Percentiles rank a stretch among this genome's conserved stretches.
phyloP scores from a whole-genome alignment of 1,139 yeast genomes.

The Spathaspora jeffriesii region DNA sequence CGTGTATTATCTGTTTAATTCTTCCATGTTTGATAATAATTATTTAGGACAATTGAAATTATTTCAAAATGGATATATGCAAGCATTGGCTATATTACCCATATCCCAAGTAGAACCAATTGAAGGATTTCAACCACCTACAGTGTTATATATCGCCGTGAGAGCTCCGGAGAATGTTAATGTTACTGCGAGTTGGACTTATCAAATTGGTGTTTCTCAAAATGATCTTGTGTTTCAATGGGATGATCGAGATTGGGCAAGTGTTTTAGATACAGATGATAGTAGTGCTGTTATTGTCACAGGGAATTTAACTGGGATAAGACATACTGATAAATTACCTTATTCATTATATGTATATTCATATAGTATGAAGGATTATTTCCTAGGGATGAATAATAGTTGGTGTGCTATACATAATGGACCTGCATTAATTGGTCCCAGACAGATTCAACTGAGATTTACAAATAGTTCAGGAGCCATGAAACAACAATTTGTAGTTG shows the following conservation, averaged over 20 bases:
- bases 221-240: slow-evolving; percentile 67
- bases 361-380: slow-evolving; percentile 35
- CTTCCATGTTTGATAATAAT: slow-evolving; percentile 33
- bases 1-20: slow-evolving; percentile 52
- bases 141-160: slow-evolving; percentile 49
- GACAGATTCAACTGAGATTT: slow-evolving; percentile 32
- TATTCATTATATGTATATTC: slow-evolving; percentile 51
- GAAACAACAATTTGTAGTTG: slow-evolving; percentile 61
- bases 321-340: slow-evolving; percentile 11
- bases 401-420: slow-evolving; percentile 72
- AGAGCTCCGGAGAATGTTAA: slow-evolving; percentile 44
- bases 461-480: slow-evolving; percentile 51
- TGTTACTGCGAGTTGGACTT: slow-evolving; percentile 48
- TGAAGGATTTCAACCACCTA: slow-evolving; percentile 11
- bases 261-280: slow-evolving; percentile 73
- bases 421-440: slow-evolving; percentile 31
- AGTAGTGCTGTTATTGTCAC: slow-evolving; percentile 70
- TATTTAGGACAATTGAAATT: slow-evolving; percentile 31
- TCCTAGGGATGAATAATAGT: slow-evolving; percentile 51
- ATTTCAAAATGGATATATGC: slow-evolving; percentile 52
- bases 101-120: slow-evolving; percentile 13
- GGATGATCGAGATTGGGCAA: slow-evolving; percentile 61
- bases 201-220: slow-evolving; percentile 72
- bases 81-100: slow-evolving; percentile 46
- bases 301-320: slow-evolving; percentile 46